Evolutionary conservation across 176 grass and related monocot genomes (phyloP), one percentile per base, ranked within the genome.

Genomic region (Aegilops speltoides): DNA sequence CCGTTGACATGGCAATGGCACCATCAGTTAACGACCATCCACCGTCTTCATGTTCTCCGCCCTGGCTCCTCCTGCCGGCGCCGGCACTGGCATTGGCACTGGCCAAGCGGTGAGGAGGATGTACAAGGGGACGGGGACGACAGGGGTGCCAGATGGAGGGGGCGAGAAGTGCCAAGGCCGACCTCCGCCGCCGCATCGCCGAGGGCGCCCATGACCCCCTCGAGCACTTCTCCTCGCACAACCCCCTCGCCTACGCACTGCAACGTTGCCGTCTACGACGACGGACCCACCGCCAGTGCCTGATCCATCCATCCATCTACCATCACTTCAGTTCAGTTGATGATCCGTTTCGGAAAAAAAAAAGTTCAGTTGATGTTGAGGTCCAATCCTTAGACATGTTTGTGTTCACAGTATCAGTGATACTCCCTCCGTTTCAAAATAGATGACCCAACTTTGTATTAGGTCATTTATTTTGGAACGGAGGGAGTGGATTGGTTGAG

Each of bases 141-240:
- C 79, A 41, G 95, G 95, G 95, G 28, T 28, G 91, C 63, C 88
- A 97, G 90, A 90, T 94, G 86, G 95, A 97, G 88, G 92, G 94
- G 83, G 67, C 92, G 73, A 97, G 92, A 88, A 83, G 81, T 84
- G 95, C 92, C 60, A 88, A 85, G 73, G 95, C 92, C 79, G 62
- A 94, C 66, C 84, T 93, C 28, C 91, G 87, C 79, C 91, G 89
- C 32, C 89, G 87, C 61, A 40, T 91, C 48, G 43, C 81, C 41
- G 84, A 93, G 65, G 79, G 87, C 38, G 38, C 38, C 38, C 38
- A 41, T 41, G 38, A 41, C 38, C 38, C 38, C 40, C 40, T 43
- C 40, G 10, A 43, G 41, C 41, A 43, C 41, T 43, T 12, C 10
- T 43, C 10, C 41, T 43, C 3, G 10, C 52, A 57, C 9, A 92